Base-by-base conservation (phyloP, 2,329 filamentous ascomycete genomes). In the Pestalotiopsis sp. region DNA sequence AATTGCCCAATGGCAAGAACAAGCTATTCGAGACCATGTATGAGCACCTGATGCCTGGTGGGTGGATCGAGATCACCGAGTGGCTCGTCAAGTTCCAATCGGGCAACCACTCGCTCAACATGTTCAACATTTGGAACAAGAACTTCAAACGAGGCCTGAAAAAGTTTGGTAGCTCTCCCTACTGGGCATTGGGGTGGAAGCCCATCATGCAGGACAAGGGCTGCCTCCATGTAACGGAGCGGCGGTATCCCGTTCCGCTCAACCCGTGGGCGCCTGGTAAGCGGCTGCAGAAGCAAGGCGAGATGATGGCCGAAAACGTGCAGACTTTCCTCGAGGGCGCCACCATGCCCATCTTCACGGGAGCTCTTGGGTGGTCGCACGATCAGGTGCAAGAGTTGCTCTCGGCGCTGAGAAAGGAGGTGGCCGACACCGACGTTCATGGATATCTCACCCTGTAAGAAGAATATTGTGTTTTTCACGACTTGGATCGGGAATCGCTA, bases 51-150 rank as follows among this genome's bases (percentile, higher is more conserved):
- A 72, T 70, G 25, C 77, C 77, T 3, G 78, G 78, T 31, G 78
- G 77, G n/a, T 80, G 76, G 73, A 72, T 77, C 64, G 79, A 81
- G 72, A 77, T 80, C 68, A 79, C 77, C 36, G 79, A 81, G 71
- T 80, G 76, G 76, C 71, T 77, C 36, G 72, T 76, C 60, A 67
- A 76, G 17, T 73, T 78, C 3, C 73, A 77, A 49, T 78, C 77
- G 4, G 72, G 79, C 5, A 75, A 81, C 69, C 74, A 72, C 62
- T 72, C 69, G 20, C 25, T 64, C n/a, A 38, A 56, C 38, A 56
- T 39, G 49, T 45, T 17, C 65, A 64, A 41, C 23, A 41, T 25
- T 23, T 63, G 57, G 60, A 68, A 63, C 60, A 64, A 64, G 39
- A 67, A 69, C 68, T 72, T 64, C 65, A 66, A 64, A 41, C 57